A percentile compares a stretch with the other conserved stretches of the same genome.
phyloP scores from a whole-genome alignment of 768 basidiomycete genomes.

The Podaxis mareebaensis region DNA sequence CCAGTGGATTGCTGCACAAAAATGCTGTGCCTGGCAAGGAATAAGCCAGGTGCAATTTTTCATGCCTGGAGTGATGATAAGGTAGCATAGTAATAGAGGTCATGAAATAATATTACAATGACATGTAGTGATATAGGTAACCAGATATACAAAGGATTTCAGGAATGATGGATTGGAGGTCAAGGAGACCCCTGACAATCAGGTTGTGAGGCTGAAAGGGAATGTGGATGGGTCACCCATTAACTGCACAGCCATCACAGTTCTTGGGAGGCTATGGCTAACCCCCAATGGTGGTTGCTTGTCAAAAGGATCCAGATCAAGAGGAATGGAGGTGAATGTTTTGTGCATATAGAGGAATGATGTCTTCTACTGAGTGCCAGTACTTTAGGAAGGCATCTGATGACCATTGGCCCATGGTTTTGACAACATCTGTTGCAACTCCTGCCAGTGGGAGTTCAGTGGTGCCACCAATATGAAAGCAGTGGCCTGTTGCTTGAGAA shows the following conservation, averaged over 20 bases:
- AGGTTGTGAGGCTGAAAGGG: no score
- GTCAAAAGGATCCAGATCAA: background rate
- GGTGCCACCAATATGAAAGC: conserved; percentile 29
- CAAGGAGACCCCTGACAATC: no score
- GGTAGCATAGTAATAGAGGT: no score
- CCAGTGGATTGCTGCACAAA: conserved; percentile 98
- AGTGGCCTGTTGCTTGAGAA: conserved; percentile 21
- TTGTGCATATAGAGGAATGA: conserved; percentile 22
- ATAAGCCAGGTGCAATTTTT: no score
- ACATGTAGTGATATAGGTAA: no score
- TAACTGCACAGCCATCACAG: background rate
- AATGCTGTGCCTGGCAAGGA: no score
- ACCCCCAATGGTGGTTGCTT: background rate
- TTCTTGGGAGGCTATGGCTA: background rate
- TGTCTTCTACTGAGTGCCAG: conserved; percentile 26
- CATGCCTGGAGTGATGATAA: no score
- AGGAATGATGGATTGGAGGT: no score
- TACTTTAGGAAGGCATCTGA: conserved; percentile 31
- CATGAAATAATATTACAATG: no score
- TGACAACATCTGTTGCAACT: conserved; percentile 31
- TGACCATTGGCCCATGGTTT: conserved; percentile 34
- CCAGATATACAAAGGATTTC: no score
- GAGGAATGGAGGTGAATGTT: background rate
- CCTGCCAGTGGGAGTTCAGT: conserved; percentile 29
- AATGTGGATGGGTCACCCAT: no score